phyloP scores from a whole-genome alignment of 331 rosid genomes.

The Pyracantha coccinea region DNA sequence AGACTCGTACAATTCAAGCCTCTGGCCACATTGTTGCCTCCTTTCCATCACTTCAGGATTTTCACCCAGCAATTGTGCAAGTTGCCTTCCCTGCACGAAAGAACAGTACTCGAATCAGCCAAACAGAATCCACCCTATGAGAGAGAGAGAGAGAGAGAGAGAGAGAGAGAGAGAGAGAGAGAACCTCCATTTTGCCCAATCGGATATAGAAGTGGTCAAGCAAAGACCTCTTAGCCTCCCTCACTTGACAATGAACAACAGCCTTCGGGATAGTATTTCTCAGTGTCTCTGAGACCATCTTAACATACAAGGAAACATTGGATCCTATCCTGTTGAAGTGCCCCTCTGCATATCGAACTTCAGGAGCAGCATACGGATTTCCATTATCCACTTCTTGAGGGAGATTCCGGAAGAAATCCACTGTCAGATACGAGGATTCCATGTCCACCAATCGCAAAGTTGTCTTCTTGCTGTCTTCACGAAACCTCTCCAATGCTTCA shows the following conservation, averaged over 20 bases:
- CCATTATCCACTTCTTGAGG: constrained; percentile 56
- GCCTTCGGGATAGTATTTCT: constrained; percentile 81
- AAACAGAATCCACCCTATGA: not conserved
- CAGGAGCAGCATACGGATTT: constrained; percentile 28
- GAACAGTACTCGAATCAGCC: not conserved
- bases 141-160: not conserved
- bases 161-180: not conserved
- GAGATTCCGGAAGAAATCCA: constrained; percentile 76
- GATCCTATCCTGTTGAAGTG: constrained; percentile 65
- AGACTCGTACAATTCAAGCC: constrained; percentile 66
- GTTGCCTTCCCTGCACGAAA: constrained; percentile 46
- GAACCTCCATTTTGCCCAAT: constrained; percentile 67
- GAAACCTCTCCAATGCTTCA: constrained; percentile 79
- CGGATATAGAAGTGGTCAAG: constrained; percentile 55
- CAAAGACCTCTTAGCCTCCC: constrained; percentile 59
- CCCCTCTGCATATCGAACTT: constrained; percentile 51
- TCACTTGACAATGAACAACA: constrained; percentile 91
- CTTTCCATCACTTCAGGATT: constrained; percentile 54
- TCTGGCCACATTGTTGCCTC: constrained; percentile 61
- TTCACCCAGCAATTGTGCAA: constrained; percentile 61
- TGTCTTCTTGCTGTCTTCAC: constrained; percentile 75
- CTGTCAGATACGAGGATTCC: constrained; percentile 84
- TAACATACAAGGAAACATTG: constrained; percentile 63
- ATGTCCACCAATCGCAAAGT: constrained; percentile 71
- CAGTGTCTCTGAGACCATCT: constrained; percentile 74